A percentile compares a stretch with the other conserved stretches of the same genome.
These are phyloP conservation scores for Phalaenopsis equestris DNA, from an alignment of 106 monocot species.

Conservation along the genomic window DNA sequence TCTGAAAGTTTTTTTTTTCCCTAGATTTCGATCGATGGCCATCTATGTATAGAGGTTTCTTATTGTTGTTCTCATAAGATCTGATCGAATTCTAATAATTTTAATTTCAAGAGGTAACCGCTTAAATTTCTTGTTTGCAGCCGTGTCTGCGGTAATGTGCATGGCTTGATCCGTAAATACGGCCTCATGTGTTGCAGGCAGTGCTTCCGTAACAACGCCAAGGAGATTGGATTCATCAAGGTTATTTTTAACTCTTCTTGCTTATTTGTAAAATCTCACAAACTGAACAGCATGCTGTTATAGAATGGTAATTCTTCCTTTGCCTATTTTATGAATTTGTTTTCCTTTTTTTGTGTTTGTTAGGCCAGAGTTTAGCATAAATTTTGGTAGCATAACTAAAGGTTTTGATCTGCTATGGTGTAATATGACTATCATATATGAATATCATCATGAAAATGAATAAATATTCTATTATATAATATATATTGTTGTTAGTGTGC, in stretches of 20 bases:
- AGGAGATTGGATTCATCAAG: slow-evolving; percentile 51
- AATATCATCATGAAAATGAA: too few relatives aligned
- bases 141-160: slow-evolving; percentile 43
- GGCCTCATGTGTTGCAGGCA: slow-evolving; percentile 53
- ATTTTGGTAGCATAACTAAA: too few relatives aligned
- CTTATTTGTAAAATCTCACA: background rate
- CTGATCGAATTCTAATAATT: background rate
- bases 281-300: background rate
- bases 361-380: too few relatives aligned
- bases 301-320: background rate
- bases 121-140: slow-evolving; percentile 12
- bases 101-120: background rate
- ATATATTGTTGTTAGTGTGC: too few relatives aligned
- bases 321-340: too few relatives aligned
- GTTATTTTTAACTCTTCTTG: slow-evolving; percentile 8
- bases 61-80: background rate
- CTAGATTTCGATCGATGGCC: background rate
- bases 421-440: too few relatives aligned
- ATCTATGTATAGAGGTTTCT: background rate
- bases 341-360: too few relatives aligned
- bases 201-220: slow-evolving; percentile 55
- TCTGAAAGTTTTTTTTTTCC: background rate
- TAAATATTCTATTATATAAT: too few relatives aligned
- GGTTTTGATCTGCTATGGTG: too few relatives aligned
- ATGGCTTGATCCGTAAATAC: slow-evolving; percentile 44